Evolutionary conservation across 1,284 basidiomycete genomes (phyloP), one percentile per base, ranked within the genome.

Genomic region (Apiotrichum veenhuisii): DNA sequence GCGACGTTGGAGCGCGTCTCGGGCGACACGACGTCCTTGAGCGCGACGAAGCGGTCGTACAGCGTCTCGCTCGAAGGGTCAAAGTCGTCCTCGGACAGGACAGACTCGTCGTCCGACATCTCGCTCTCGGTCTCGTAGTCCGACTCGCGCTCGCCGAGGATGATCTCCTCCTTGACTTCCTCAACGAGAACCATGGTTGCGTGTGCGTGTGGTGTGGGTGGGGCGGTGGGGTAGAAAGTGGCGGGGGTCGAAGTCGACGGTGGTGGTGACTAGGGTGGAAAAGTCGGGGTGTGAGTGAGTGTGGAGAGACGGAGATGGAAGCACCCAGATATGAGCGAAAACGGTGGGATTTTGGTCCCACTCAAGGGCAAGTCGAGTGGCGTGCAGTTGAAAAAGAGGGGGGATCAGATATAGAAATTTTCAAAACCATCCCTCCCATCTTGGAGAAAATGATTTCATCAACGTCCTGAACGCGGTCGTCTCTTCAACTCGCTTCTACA

Each of bases 11-110:
- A 85, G 61, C 96, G 86, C 36, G 93, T 94, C 18, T 87, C 80
- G 22, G 96, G 94, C 2, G 93, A 88, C 11, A 98, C 85, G 71
- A 98, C 97, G 82, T 98, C 95, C 65, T 88, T 87, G 71, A 98
- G 86, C 23, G 95, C 95, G 57, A 84, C 82, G 70, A 98, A 69
- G 59, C 95, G 89, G 79, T 98, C 91, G 68, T 85, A 82, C 66
- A 97, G 65, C n/a, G 92, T 84, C 79, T 98, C 95, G 51, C 72
- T 64, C 36, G 63, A 55, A 23, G 63, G 55, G 51, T 66, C 64
- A 52, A 67, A 65, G 54, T 69, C 68, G 50, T 73, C 68, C 40
- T 71, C 70, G 50, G 69, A 66, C 34, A 66, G 54, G 43, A 69
- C 55, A 20, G 63, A 65, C 45, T 66, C 67, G 49, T 67, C 68